Percentiles rank a stretch among this genome's conserved stretches.
These are phyloP conservation scores for Metschnikowia lochheadii DNA, from an alignment of 805 yeast species.

Conservation along the genomic window DNA sequence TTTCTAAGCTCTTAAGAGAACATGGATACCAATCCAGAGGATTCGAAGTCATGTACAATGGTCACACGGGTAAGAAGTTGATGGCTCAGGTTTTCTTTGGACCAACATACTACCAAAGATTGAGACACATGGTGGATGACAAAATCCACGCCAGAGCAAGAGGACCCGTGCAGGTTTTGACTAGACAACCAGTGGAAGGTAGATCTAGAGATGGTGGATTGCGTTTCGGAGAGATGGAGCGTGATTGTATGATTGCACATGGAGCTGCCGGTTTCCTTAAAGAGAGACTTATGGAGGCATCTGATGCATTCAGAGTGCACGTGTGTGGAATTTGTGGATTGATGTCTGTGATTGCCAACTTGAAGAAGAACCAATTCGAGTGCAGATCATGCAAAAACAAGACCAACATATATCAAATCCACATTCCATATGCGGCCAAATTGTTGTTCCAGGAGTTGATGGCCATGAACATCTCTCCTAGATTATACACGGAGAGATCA, in stretches of 20 bases:
- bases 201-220: constrained; percentile 98
- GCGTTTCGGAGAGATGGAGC: constrained; percentile 99
- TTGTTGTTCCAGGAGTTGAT: constrained; percentile 96
- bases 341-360: constrained; percentile 95
- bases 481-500: constrained; percentile 91
- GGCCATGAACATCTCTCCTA: constrained; percentile 99
- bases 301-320: constrained; percentile 97
- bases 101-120: constrained; percentile 98
- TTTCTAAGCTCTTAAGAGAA: constrained; percentile 85
- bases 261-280: constrained; percentile 98
- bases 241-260: constrained; percentile 99
- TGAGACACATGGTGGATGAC: constrained; percentile 99
- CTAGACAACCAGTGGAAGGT: constrained; percentile 99
- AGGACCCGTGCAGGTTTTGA: constrained; percentile 96
- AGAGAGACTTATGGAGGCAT: constrained; percentile 97
- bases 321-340: constrained; percentile 98
- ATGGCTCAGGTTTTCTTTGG: constrained; percentile 99
- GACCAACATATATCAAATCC: constrained; percentile 96
- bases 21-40: constrained; percentile 98
- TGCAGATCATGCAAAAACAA: constrained; percentile 98
- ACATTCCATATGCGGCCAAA: constrained; percentile 98
- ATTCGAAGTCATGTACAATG: constrained; percentile 97
- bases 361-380: constrained; percentile 96
- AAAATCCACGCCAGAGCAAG: constrained; percentile 99
- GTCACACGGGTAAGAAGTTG: constrained; percentile 96